Evolutionary conservation across 1,284 basidiomycete species (phyloP).

Genomic region (Boletus semigastroideus): DNA sequence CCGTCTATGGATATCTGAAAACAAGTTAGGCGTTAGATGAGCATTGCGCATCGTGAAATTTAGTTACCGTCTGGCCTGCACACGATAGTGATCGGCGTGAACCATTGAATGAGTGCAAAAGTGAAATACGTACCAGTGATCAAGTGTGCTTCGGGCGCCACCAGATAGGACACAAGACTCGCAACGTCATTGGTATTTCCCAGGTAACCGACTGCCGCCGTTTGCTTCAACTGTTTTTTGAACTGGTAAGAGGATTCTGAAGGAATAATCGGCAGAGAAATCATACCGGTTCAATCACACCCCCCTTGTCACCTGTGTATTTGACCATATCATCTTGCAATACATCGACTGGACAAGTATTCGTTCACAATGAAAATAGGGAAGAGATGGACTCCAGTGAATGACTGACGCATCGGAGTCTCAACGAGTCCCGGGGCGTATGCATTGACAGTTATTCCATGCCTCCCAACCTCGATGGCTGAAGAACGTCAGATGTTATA

Average conservation of each 20-base stretch:
- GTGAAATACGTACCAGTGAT: slow-evolving; percentile 34
- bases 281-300: slow-evolving; percentile 15
- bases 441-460: slow-evolving; percentile 51
- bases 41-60: background rate
- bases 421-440: slow-evolving; percentile 48
- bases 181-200: slow-evolving; percentile 37
- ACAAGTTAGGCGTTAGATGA: background rate
- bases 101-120: background rate
- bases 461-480: slow-evolving; percentile 41
- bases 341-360: slow-evolving; percentile 11
- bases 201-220: slow-evolving; percentile 22
- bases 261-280: background rate
- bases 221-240: slow-evolving; percentile 13
- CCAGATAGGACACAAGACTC: slow-evolving; percentile 37
- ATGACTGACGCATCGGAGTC: slow-evolving; percentile 34
- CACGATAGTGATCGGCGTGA: background rate
- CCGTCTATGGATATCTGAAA: slow-evolving; percentile 26
- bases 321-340: slow-evolving; percentile 19
- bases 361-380: background rate
- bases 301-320: slow-evolving; percentile 15
- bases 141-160: slow-evolving; percentile 35
- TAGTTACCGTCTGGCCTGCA: slow-evolving; percentile 30
- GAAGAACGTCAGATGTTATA: slow-evolving; percentile 5
- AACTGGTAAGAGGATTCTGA: slow-evolving; percentile 4
- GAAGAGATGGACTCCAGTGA: background rate